These are phyloP conservation scores for Oryza punctata DNA, from an alignment of 176 grass and related monocot species.

Conservation along the genomic window DNA sequence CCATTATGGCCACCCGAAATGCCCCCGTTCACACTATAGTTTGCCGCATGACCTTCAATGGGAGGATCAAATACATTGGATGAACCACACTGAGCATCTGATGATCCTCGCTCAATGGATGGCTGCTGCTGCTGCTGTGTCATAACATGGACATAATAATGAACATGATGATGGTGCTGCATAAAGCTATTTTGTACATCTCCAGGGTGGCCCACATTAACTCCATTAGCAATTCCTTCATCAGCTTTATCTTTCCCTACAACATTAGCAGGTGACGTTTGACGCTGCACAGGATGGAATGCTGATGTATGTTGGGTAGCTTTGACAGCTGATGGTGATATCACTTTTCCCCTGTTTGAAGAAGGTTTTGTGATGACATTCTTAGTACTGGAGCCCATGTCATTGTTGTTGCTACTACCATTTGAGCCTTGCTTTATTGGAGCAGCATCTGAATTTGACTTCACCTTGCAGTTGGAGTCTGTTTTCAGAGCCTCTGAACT, in stretches of 20 bases:
- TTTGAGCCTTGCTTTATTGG: slow-evolving; percentile 82
- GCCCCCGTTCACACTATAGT: slow-evolving; percentile 66
- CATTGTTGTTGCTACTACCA: slow-evolving; percentile 77
- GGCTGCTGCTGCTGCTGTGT: slow-evolving; percentile 47
- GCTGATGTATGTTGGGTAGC: slow-evolving; percentile 64
- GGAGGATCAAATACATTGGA: slow-evolving; percentile 52
- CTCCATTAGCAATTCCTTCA: slow-evolving; percentile 39
- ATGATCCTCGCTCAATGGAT: slow-evolving; percentile 43
- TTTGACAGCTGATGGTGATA: slow-evolving; percentile 58
- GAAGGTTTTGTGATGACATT: slow-evolving; percentile 55
- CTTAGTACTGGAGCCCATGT: slow-evolving; percentile 89
- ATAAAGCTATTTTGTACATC: slow-evolving; percentile 46
- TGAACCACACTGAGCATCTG: slow-evolving; percentile 50
- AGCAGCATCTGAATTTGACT: slow-evolving; percentile 57
- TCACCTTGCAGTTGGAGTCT: slow-evolving; percentile 61
- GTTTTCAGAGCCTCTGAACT: slow-evolving; percentile 80
- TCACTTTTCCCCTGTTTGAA: slow-evolving; percentile 50
- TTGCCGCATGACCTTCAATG: slow-evolving; percentile 73
- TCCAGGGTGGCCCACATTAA: slow-evolving; percentile 38
- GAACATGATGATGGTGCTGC: slow-evolving; percentile 70
- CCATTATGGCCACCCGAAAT: slow-evolving; percentile 68
- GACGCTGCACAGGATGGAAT: slow-evolving; percentile 70
- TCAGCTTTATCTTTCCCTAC: slow-evolving; percentile 53
- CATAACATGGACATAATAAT: slow-evolving; percentile 55
- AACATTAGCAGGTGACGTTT: slow-evolving; percentile 24